Conservation (phyloP, 257 asterid species). For the Plantago major region DNA sequence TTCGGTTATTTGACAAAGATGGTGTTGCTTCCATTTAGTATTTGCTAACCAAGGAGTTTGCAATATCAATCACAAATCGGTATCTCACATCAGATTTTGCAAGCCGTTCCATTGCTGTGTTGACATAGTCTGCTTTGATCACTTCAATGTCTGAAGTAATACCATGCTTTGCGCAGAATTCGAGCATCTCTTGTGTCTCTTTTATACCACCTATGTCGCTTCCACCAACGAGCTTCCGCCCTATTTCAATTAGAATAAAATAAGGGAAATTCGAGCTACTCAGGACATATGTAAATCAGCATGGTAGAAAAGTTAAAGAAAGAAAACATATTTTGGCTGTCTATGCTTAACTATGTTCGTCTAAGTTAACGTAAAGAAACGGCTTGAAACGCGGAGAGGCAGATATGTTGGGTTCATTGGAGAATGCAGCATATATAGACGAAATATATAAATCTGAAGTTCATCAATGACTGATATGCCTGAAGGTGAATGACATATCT, state of each 20-base stretch:
- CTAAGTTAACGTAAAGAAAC: not conserved
- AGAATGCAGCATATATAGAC: not conserved
- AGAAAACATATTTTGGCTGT: not conserved
- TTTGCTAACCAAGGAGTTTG: conserved; percentile 31
- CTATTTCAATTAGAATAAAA: conserved; percentile 17
- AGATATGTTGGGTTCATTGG: not conserved
- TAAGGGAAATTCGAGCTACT: not conserved
- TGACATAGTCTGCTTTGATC: conserved; percentile 35
- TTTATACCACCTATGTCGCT: conserved; percentile 60
- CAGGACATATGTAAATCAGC: not conserved
- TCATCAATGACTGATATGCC: conserved; percentile 18
- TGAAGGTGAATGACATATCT: conserved; percentile 21
- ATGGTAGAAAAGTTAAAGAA: not conserved
- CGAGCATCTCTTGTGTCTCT: conserved; percentile 69
- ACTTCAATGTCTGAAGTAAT: conserved; percentile 53
- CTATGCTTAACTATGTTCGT: no score
- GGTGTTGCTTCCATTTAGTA: not conserved
- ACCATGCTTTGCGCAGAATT: conserved; percentile 55
- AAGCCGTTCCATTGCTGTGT: conserved; percentile 52
- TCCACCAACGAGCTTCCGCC: conserved; percentile 58
- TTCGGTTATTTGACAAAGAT: no score
- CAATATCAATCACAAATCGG: conserved; percentile 64
- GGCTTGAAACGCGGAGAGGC: not conserved
- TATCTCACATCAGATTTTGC: conserved; percentile 59
- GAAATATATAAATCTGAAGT: no score